Conservation (phyloP, 1,284 basidiomycete genomes). For the Ceratobasidium sp. region DNA sequence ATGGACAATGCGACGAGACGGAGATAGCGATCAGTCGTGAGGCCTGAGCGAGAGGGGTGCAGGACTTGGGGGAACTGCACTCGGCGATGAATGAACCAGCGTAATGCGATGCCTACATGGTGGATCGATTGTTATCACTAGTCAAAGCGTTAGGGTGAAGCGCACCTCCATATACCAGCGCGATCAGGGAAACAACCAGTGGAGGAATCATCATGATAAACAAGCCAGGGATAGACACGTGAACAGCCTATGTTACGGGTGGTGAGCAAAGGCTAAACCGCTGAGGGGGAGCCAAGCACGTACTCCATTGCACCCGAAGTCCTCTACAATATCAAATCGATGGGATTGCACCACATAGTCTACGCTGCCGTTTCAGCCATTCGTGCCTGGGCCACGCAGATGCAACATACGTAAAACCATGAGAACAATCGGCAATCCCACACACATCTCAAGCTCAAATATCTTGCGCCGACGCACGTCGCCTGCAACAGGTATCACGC, state of each 20-base stretch:
- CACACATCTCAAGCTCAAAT: constrained; percentile 60
- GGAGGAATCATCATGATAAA: constrained; percentile 66
- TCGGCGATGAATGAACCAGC: constrained; percentile 47
- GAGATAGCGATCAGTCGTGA: constrained; percentile 57
- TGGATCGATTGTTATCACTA: constrained; percentile 44
- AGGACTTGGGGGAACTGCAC: constrained; percentile 48
- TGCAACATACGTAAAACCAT: constrained; percentile 63
- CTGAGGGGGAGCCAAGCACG: not conserved
- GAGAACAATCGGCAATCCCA: constrained; percentile 61
- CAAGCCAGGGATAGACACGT: constrained; percentile 59
- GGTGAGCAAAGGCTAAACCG: not conserved
- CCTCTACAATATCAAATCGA: constrained; percentile 68
- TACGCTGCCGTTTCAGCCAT: constrained; percentile 45
- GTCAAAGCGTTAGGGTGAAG: constrained; percentile 8
- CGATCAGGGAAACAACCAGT: constrained; percentile 52
- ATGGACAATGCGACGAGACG: constrained; percentile 61
- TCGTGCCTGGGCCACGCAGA: not conserved
- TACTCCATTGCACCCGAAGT: constrained; percentile 65
- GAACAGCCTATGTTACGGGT: constrained; percentile 51
- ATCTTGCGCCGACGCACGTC: constrained; percentile 50
- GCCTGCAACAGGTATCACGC: constrained; percentile 44
- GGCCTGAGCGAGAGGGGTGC: constrained; percentile 48
- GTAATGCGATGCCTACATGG: constrained; percentile 48
- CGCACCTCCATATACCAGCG: constrained; percentile 45
- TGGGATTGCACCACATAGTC: constrained; percentile 70